Conservation (phyloP, 2,329 filamentous ascomycete genomes). For the Diplodia seriata region DNA sequence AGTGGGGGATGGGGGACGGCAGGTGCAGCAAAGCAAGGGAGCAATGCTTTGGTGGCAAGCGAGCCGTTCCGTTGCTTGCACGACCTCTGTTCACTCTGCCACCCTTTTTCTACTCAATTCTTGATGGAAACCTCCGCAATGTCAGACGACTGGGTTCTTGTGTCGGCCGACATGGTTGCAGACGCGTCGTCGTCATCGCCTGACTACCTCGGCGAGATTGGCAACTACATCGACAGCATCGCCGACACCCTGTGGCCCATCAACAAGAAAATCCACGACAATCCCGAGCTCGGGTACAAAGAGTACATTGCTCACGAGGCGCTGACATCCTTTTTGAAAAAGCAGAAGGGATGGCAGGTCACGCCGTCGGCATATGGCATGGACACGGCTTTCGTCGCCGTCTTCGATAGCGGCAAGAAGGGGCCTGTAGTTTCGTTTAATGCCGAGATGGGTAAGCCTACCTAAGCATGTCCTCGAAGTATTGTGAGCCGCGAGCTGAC, state of each 20-base stretch:
- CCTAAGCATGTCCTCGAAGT: not conserved
- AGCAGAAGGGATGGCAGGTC: slow-evolving; percentile 57
- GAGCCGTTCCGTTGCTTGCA: not conserved
- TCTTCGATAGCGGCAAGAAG: slow-evolving; percentile 55
- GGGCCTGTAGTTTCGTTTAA: slow-evolving; percentile 57
- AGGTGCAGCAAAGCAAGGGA: not conserved
- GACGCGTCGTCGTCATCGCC: not conserved
- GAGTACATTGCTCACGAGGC: slow-evolving; percentile 59
- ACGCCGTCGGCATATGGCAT: slow-evolving; percentile 60
- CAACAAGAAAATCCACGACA: slow-evolving; percentile 60
- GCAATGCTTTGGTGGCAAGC: not conserved
- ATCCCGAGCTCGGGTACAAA: slow-evolving; percentile 58
- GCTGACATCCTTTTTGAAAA: slow-evolving; percentile 57
- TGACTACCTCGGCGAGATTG: slow-evolving; percentile 41
- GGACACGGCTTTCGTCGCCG: slow-evolving; percentile 61
- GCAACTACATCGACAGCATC: slow-evolving; percentile 51
- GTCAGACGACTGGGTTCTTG: slow-evolving; percentile 26
- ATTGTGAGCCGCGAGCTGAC: not conserved
- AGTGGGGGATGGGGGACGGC: slow-evolving; percentile 19
- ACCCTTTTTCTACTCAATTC: not conserved
- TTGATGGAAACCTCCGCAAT: not conserved
- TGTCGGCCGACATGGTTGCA: not conserved
- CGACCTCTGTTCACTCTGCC: not conserved
- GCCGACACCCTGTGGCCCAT: slow-evolving; percentile 53
- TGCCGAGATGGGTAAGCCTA: slow-evolving; percentile 44